Conservation (phyloP, 768 basidiomycete genomes). For the Russula abietina region DNA sequence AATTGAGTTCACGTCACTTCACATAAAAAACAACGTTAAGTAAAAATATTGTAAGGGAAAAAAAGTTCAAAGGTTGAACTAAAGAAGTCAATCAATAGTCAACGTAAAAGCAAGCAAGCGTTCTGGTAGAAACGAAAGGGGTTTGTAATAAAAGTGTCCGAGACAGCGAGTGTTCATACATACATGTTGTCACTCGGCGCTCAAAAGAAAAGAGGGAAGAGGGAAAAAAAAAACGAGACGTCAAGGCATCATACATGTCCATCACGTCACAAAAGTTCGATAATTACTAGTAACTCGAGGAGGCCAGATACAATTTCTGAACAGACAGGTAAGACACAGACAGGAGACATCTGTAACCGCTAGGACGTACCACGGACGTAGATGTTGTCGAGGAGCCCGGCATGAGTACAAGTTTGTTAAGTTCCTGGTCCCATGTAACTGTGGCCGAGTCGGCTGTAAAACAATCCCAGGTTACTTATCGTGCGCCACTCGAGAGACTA, state of each 20-base stretch:
- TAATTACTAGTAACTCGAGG: neutral
- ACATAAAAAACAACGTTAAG: too few species aligned
- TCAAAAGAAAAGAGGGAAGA: neutral
- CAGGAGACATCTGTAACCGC: neutral
- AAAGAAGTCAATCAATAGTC: neutral
- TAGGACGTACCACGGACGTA: slow-evolving; percentile 2
- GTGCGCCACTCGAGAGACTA: neutral
- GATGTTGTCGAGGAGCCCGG: neutral
- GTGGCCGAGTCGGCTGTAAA: slow-evolving; percentile 1
- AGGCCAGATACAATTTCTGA: slow-evolving; percentile 7
- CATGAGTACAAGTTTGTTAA: neutral
- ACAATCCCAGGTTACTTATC: neutral
- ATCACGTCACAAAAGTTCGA: neutral
- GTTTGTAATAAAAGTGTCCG: neutral
- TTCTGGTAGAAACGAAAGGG: neutral
- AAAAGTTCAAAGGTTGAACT: neutral
- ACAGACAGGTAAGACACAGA: neutral
- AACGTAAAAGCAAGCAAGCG: neutral
- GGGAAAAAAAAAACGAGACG: neutral
- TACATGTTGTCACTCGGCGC: neutral
- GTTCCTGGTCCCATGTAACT: neutral
- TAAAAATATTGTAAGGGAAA: neutral
- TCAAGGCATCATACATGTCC: neutral
- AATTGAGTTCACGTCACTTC: neutral
- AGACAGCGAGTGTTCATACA: neutral